phyloP scores from a whole-genome alignment of 768 basidiomycete genomes.

The Jaapia argillacea region DNA sequence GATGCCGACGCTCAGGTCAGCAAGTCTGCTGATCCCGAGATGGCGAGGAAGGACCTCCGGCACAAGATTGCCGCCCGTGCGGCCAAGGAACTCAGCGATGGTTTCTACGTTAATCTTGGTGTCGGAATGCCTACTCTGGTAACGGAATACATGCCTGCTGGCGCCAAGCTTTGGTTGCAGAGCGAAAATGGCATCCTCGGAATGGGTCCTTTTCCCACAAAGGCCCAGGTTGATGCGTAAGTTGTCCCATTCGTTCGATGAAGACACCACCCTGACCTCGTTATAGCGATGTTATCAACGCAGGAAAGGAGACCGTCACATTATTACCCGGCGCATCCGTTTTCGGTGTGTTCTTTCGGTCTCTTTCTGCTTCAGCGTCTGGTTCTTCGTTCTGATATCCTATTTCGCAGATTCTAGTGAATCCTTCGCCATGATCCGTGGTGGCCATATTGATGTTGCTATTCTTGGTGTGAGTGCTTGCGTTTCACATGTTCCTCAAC shows the following conservation, averaged over 20 bases:
- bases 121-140: constrained; percentile 88
- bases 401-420: constrained; percentile 61
- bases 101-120: constrained; percentile 79
- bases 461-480: constrained; percentile 66
- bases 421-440: constrained; percentile 95
- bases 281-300: constrained; percentile 87
- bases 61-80: constrained; percentile 73
- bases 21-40: constrained; percentile 5
- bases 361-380: neutral
- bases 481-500: neutral
- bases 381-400: constrained; percentile 5
- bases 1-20: constrained; percentile 11
- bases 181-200: constrained; percentile 86
- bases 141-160: constrained; percentile 61
- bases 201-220: constrained; percentile 78
- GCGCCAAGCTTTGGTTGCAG: constrained; percentile 76
- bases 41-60: constrained; percentile 23
- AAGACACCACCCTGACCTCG: no score
- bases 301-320: constrained; percentile 89
- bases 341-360: constrained; percentile 75
- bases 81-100: constrained; percentile 79
- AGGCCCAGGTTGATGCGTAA: constrained; percentile 68
- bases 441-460: constrained; percentile 86
- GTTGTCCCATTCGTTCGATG: no score
- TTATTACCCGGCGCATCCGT: constrained; percentile 82